Base-by-base conservation (phyloP, 805 yeast species). In the Saccharomycopsis malanga region DNA sequence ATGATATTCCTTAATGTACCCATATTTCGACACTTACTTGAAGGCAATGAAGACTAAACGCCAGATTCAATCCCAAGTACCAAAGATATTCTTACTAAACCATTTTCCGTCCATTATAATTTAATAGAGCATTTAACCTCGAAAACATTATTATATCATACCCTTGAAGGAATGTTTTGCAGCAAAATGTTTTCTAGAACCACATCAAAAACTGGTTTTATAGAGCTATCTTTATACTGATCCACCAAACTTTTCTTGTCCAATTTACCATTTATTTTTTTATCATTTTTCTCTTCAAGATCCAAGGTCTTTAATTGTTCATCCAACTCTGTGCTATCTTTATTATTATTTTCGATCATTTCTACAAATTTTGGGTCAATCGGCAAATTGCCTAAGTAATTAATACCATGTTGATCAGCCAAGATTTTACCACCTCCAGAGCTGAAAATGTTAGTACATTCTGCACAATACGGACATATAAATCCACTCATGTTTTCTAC, bases 401-500 rank as follows among this genome's bases (percentile, higher is more conserved):
- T 76, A 27, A 93, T 65, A 3, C 69, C 65, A 48, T 78, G 72
- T 39, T 76, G 74, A 25, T 69, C 66, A n/a, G 96, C 82, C 41
- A 93, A 67, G 14, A 64, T 66, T 55, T 73, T 63, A 2, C 99
- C 99, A 23, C 99, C 99, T 6, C 98, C 98, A 44, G 83, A 76
- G 55, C 93, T 86, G 61, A 93, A 93, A 21, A 93, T 85, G 61
- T 89, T 81, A 3, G 97, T 88, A 61, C 91, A 83, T 60, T 91
- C 98, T 1, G 83, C 76, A 61, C 99, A 93, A 61, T 79, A 78
- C 0, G 98, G 98, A 61, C 99, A 93, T 3, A 88, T 79, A 59
- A 86, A 93, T 1, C 99, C 99, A 42, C 94, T 80, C 98, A 93
- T 91, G 59, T 93, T 93, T 61, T 93, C 99, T 7, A 93, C 77